Percentiles rank a stretch among this genome's conserved stretches.
These are phyloP conservation scores for Kwoniella mangroviensis DNA, from an alignment of 768 basidiomycete species.

Conservation along the genomic window DNA sequence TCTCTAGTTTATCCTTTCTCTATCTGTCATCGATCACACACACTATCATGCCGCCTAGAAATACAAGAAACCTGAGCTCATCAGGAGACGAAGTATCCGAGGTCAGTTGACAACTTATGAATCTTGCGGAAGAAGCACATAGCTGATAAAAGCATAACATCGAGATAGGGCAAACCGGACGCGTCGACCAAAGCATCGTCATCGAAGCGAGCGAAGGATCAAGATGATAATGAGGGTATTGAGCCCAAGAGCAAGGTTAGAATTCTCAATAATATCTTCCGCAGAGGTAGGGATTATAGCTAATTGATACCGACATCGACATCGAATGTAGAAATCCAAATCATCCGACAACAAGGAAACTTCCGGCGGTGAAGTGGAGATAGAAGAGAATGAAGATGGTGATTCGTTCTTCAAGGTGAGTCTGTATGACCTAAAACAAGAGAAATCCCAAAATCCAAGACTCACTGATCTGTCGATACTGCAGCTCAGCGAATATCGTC, in stretches of 20 bases:
- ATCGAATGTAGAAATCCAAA: slow-evolving; percentile 20
- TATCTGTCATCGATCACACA: neutral
- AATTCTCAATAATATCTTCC: too few species aligned
- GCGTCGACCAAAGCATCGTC: neutral
- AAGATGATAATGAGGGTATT: neutral
- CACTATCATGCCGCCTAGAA: neutral
- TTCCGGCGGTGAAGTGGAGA: neutral
- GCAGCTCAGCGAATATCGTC: slow-evolving; percentile 40
- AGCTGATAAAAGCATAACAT: neutral
- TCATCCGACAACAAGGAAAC: neutral
- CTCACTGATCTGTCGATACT: too few species aligned
- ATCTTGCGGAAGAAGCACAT: neutral
- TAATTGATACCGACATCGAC: too few species aligned
- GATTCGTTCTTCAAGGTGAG: slow-evolving; percentile 36
- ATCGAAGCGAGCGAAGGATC: slow-evolving; percentile 1
- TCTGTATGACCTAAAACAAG: too few species aligned
- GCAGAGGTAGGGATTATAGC: too few species aligned
- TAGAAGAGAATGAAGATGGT: slow-evolving; percentile 31
- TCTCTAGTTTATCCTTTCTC: neutral
- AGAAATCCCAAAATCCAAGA: too few species aligned
- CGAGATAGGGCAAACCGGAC: neutral
- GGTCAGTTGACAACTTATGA: neutral
- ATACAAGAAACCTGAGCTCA: neutral
- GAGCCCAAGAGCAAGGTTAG: slow-evolving; percentile 13
- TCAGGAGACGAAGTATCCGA: slow-evolving; percentile 6